Percentiles rank a stretch among this genome's conserved stretches.
These are phyloP conservation scores for Ophiocordyceps robertsii DNA, from an alignment of 2,329 filamentous ascomycete genomes.

Conservation along the genomic window DNA sequence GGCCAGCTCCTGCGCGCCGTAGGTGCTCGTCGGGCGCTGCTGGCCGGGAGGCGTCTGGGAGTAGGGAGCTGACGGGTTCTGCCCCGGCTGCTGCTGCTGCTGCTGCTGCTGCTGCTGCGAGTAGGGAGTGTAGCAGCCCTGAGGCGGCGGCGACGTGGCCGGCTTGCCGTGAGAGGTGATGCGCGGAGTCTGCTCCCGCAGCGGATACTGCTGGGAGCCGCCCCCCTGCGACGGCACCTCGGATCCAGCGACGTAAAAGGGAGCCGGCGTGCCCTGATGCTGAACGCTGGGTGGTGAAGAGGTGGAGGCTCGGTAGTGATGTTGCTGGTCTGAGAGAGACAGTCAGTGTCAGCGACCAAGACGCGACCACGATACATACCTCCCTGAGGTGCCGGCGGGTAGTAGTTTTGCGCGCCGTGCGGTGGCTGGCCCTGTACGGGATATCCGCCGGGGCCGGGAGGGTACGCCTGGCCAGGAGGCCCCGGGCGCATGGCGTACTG, in stretches of 20 bases:
- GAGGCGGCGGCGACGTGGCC: constrained; percentile 35
- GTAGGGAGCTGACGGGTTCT: constrained; percentile 21
- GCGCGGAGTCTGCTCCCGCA: constrained; percentile 36
- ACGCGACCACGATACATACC: constrained; percentile 8
- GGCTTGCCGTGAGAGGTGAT: constrained; percentile 32
- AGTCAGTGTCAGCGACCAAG: constrained; percentile 2
- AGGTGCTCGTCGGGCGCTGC: constrained; percentile 53
- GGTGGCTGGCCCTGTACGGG: constrained; percentile 28
- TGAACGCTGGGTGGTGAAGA: constrained; percentile 37
- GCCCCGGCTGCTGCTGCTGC: constrained; percentile 3
- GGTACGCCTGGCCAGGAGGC: constrained; percentile 32
- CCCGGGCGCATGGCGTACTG: constrained; percentile 46
- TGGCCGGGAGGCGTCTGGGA: constrained; percentile 24
- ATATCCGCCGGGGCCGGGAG: constrained; percentile 21
- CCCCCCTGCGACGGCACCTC: constrained; percentile 32
- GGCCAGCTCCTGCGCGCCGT: constrained; percentile 64
- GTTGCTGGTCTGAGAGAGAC: constrained; percentile 23
- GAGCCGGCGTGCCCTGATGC: constrained; percentile 36
- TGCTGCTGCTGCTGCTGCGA: constrained; percentile 11
- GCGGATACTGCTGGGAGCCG: constrained; percentile 35
- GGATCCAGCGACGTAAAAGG: constrained; percentile 52
- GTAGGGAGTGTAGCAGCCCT: constrained; percentile 21
- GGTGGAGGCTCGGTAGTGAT: constrained; percentile 29
- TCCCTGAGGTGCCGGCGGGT: constrained; percentile 41
- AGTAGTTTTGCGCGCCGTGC: constrained; percentile 55